Evolutionary conservation across 257 asterid species (phyloP).

Genomic region (Solanum chilense): DNA sequence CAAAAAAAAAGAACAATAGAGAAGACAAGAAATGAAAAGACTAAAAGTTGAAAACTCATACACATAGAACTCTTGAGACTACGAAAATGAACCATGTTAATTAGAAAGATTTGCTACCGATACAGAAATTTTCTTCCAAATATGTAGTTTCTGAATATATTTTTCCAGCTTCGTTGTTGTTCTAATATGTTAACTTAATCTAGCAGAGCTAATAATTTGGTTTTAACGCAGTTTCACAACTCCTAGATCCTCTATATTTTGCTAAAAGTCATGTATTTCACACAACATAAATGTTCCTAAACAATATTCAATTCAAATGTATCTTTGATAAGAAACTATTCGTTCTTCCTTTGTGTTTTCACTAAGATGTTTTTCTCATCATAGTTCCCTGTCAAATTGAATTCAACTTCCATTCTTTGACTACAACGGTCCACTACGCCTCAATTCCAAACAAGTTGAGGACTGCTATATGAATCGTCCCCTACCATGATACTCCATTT

Average conservation of each 20-base stretch:
- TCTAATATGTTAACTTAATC: not conserved
- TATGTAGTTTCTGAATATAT: not conserved
- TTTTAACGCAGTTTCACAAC: not conserved
- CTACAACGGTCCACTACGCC: not conserved
- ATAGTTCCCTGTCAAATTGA: not conserved
- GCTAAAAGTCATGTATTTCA: not conserved
- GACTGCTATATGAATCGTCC: not conserved
- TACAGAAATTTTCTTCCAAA: not conserved
- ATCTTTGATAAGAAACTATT: not conserved
- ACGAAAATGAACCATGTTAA: not conserved
- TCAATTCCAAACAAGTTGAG: not conserved
- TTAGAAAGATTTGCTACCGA: not conserved
- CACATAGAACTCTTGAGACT: not conserved
- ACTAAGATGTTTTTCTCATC: not conserved
- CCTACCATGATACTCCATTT: not conserved
- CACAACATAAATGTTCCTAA: not conserved
- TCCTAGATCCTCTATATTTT: not conserved
- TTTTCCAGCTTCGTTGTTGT: not conserved
- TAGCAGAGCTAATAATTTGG: not conserved
- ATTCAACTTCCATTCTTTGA: not conserved
- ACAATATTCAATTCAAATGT: not conserved
- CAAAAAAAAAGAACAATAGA: not conserved
- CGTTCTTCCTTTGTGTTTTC: not conserved
- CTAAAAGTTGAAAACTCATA: not conserved
- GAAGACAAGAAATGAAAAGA: not conserved